Evolutionary conservation across 352 stramenopile species (phyloP).

Genomic region (Pythium utonaiense): DNA sequence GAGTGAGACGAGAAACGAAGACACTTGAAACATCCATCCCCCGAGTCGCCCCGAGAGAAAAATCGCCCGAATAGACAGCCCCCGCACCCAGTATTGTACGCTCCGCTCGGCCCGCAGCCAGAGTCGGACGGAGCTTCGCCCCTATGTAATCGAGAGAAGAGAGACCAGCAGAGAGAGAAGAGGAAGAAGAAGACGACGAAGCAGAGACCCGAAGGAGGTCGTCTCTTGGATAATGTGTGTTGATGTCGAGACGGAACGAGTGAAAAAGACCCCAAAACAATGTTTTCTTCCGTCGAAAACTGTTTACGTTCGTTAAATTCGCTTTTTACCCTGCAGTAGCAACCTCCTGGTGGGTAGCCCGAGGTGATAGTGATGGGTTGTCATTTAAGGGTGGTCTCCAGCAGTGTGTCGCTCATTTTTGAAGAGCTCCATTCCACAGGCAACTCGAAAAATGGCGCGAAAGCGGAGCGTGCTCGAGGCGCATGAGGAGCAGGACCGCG

Average conservation of each 20-base stretch:
- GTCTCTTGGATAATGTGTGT: not conserved
- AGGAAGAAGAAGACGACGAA: not conserved
- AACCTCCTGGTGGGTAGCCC: not conserved
- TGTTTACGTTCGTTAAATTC: not conserved
- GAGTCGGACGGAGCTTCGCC: not conserved
- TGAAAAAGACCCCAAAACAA: conserved; percentile 2
- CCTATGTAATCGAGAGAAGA: conserved; percentile 1
- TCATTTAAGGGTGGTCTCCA: not conserved
- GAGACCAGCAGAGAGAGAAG: too few species aligned
- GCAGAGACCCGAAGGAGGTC: not conserved
- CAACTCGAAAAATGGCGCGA: conserved; percentile 41
- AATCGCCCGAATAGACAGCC: not conserved
- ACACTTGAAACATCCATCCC: not conserved
- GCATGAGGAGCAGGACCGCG: conserved; percentile 19
- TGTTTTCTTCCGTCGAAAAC: not conserved
- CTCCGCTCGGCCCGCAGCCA: not conserved
- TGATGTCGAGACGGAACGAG: not conserved
- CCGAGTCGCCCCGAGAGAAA: not conserved
- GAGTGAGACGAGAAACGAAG: not conserved
- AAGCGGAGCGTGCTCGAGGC: conserved; percentile 30
- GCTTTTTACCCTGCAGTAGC: not conserved
- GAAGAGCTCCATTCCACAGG: not conserved
- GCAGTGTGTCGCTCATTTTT: too few species aligned
- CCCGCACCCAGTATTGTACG: not conserved
- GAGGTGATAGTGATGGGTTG: not conserved